phyloP scores from a whole-genome alignment of 768 basidiomycete species.

The Tylopilus intermedius region DNA sequence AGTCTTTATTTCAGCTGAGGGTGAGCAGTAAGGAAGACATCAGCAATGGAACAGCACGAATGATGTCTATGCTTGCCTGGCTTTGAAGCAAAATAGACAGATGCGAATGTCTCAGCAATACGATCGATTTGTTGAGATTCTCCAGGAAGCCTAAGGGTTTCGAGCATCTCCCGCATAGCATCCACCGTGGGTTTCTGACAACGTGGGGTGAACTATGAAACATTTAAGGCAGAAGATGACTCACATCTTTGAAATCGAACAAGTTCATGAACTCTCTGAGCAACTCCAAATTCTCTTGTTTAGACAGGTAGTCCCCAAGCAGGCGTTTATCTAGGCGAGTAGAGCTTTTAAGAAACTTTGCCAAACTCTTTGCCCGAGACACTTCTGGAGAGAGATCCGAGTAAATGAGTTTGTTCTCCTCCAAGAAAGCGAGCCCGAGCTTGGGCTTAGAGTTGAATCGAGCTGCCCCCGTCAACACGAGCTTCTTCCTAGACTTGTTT shows the following conservation, averaged over 20 bases:
- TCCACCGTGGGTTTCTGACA: conserved; percentile 89
- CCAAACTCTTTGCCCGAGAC: conserved; percentile 64
- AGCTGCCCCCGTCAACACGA: conserved; percentile 76
- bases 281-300: conserved; percentile 79
- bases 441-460: conserved; percentile 95
- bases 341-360: conserved; percentile 79
- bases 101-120: conserved; percentile 93
- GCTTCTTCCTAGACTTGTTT: conserved; percentile 79
- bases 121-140: conserved; percentile 91
- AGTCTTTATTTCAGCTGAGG: conserved; percentile 76
- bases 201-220: conserved; percentile 1
- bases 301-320: conserved; percentile 89
- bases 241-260: conserved; percentile 85
- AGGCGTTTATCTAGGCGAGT: conserved; percentile 87
- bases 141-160: conserved; percentile 90
- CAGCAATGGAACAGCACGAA: not conserved
- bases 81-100: conserved; percentile 78
- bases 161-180: conserved; percentile 91
- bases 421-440: conserved; percentile 81
- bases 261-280: conserved; percentile 82
- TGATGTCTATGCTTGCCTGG: conserved; percentile 49
- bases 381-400: conserved; percentile 52
- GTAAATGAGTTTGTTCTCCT: conserved; percentile 89
- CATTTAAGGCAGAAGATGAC: conserved; percentile 21
- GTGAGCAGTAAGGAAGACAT: not conserved